A percentile compares a stretch with the other conserved stretches of the same genome.
These are phyloP conservation scores for Boletus sp. DNA, from an alignment of 768 basidiomycete genomes.

Conservation along the genomic window DNA sequence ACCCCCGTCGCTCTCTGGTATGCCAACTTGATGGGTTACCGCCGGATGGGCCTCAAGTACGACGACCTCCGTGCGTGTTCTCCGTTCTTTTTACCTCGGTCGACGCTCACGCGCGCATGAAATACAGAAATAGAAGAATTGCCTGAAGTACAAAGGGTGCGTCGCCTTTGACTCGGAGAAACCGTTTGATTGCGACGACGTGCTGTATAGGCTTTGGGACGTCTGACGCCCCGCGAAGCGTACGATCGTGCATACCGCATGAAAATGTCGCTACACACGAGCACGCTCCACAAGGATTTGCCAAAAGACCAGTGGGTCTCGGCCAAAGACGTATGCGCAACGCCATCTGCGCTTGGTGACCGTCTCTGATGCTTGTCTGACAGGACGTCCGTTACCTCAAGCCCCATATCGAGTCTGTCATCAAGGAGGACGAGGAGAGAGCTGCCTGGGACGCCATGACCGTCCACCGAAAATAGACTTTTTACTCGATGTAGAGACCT, in stretches of 20 bases:
- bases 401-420: conserved; percentile 71
- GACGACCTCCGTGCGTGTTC: conserved; percentile 84
- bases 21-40: conserved; percentile 76
- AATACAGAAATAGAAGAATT: conserved; percentile 72
- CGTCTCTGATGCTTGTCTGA: conserved; percentile 7
- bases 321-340: conserved; percentile 62
- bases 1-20: conserved; percentile 85
- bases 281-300: conserved; percentile 74
- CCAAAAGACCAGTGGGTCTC: conserved; percentile 81
- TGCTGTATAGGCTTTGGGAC: conserved; percentile 67
- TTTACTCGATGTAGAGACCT: conserved; percentile 24
- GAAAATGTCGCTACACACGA: conserved; percentile 74
- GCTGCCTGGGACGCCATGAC: conserved; percentile 75
- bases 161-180: conserved; percentile 15
- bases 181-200: background rate
- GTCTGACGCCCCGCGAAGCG: conserved; percentile 72
- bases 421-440: conserved; percentile 76
- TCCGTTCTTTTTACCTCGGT: conserved; percentile 1
- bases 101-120: background rate
- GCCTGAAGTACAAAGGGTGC: conserved; percentile 73
- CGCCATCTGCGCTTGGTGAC: background rate
- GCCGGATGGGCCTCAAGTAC: conserved; percentile 85
- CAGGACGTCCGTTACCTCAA: conserved; percentile 91
- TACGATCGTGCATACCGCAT: conserved; percentile 93
- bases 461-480: conserved; percentile 64